These are phyloP conservation scores for Luffa acutangula DNA, from an alignment of 306 rosid species.

Conservation along the genomic window DNA sequence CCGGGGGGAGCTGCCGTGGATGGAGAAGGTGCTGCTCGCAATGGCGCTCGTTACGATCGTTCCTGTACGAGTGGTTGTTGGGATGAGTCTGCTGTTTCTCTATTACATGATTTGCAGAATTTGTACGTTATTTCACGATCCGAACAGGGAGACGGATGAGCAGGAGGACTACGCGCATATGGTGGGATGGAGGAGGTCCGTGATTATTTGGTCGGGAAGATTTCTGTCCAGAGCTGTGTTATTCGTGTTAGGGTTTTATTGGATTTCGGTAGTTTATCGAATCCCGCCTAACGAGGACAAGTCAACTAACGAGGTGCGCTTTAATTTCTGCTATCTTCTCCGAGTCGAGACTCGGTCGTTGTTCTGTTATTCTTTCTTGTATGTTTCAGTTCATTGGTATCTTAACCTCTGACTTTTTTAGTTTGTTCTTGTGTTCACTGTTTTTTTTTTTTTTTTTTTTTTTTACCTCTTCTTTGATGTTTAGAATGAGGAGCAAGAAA, in stretches of 20 bases:
- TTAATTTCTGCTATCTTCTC: background rate
- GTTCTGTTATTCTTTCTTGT: background rate
- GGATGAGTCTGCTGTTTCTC: conserved; percentile 27
- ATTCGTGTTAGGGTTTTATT: conserved; percentile 75
- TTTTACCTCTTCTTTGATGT: conserved; percentile 9
- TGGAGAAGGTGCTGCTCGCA: conserved; percentile 63
- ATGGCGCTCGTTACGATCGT: conserved; percentile 59
- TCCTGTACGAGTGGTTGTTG: conserved; percentile 52
- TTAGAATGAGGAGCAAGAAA: conserved; percentile 26
- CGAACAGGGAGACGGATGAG: conserved; percentile 56
- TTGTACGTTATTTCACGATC: conserved; percentile 50
- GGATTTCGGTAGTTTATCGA: conserved; percentile 46
- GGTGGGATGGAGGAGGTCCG: conserved; percentile 66
- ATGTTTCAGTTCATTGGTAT: background rate
- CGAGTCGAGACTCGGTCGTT: background rate
- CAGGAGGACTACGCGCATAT: conserved; percentile 84
- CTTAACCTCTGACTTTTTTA: background rate
- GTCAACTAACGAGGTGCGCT: conserved; percentile 30
- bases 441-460: background rate
- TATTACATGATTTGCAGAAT: conserved; percentile 72
- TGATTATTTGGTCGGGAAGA: conserved; percentile 53
- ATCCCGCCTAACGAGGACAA: conserved; percentile 13
- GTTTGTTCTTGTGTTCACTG: background rate
- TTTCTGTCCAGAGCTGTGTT: conserved; percentile 67
- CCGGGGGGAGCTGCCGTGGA: conserved; percentile 54